phyloP scores from a whole-genome alignment of 73 alveolate genomes.

The Paramecium caudatum region DNA sequence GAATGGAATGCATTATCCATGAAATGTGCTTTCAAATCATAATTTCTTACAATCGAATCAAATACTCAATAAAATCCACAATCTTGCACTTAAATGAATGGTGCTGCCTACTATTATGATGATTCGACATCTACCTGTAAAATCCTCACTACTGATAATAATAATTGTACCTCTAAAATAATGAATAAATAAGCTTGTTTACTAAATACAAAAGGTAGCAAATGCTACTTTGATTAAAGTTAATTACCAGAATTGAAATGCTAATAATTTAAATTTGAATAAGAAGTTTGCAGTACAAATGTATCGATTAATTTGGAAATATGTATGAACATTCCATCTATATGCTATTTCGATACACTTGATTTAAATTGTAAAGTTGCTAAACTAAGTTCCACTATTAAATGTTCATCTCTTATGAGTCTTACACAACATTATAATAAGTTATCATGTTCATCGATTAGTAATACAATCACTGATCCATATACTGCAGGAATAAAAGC shows the following conservation, averaged over 20 bases:
- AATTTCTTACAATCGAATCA: background rate
- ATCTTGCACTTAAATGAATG: background rate
- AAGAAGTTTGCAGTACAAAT: background rate
- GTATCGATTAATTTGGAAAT: background rate
- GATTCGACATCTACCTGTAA: background rate
- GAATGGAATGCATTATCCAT: background rate
- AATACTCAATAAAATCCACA: background rate
- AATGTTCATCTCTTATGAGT: background rate
- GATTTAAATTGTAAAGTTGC: background rate
- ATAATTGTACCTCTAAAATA: background rate
- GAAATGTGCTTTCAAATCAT: background rate
- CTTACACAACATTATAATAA: background rate
- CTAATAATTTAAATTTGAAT: background rate
- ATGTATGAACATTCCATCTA: background rate
- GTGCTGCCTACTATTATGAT: background rate
- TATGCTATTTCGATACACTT: background rate
- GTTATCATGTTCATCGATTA: conserved; percentile 15
- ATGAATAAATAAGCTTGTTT: conserved; percentile 45
- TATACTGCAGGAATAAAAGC: background rate
- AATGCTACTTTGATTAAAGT: background rate
- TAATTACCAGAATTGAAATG: conserved; percentile 6
- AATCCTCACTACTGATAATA: background rate
- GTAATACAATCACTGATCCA: background rate
- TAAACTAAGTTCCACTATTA: background rate
- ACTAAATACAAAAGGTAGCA: background rate